A percentile compares a stretch with the other conserved stretches of the same genome.
phyloP scores from a whole-genome alignment of 2,329 filamentous ascomycete genomes.

The Thelonectria discophora region DNA sequence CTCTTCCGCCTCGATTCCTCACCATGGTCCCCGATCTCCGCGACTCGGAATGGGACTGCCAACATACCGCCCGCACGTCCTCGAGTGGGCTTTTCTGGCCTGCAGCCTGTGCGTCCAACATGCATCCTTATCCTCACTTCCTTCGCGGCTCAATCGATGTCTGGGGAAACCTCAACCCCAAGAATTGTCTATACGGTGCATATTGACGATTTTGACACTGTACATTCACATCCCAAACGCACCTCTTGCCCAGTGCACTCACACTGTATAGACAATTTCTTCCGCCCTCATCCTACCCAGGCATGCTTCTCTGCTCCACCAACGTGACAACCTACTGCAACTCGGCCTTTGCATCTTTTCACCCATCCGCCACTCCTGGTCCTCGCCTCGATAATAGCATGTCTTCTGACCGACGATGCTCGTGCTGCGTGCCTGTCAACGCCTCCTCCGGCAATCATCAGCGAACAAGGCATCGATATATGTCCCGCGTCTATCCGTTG shows the following conservation, averaged over 20 bases:
- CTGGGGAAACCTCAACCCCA: constrained; percentile 37
- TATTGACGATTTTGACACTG: constrained; percentile 32
- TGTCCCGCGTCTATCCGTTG: constrained; percentile 1
- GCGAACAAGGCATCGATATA: constrained; percentile 2
- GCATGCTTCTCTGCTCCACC: constrained; percentile 40
- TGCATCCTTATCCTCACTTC: constrained; percentile 42
- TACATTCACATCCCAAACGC: neutral
- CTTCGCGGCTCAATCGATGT: constrained; percentile 19
- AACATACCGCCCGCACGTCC: neutral
- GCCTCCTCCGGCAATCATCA: constrained; percentile 15
- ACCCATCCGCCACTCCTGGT: constrained; percentile 33
- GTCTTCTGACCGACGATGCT: neutral
- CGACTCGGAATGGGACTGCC: neutral
- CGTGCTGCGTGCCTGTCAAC: neutral
- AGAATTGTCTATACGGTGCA: constrained; percentile 44
- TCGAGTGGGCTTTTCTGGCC: neutral
- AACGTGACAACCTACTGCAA: constrained; percentile 38
- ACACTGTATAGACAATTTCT: constrained; percentile 42
- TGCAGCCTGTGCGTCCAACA: constrained; percentile 19
- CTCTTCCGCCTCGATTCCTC: constrained; percentile 14
- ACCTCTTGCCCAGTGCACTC: constrained; percentile 21
- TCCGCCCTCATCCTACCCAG: constrained; percentile 19
- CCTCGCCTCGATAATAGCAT: constrained; percentile 10
- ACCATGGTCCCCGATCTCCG: constrained; percentile 7
- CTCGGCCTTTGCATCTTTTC: constrained; percentile 34